These are phyloP conservation scores for Eimeria falciformis DNA, from an alignment of 169 alveolate genomes.

Conservation along the genomic window DNA sequence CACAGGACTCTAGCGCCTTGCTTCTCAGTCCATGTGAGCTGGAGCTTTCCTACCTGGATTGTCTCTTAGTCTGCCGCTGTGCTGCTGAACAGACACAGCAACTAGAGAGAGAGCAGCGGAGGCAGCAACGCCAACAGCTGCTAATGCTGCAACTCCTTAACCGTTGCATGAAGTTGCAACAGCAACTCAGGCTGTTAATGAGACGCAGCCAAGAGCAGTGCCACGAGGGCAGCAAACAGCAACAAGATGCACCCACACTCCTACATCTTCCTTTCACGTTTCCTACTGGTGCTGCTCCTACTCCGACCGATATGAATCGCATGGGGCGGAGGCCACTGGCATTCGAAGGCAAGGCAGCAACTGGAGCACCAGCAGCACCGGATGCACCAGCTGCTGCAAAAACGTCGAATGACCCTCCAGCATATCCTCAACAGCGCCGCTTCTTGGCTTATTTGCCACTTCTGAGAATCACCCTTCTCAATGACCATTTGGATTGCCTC, in stretches of 20 bases:
- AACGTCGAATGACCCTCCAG: not conserved
- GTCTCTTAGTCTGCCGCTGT: slow-evolving; percentile 34
- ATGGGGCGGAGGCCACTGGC: no score
- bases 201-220: not conserved
- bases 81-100: slow-evolving; percentile 64
- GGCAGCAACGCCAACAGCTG: slow-evolving; percentile 5
- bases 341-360: not conserved
- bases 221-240: not conserved
- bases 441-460: slow-evolving; percentile 34
- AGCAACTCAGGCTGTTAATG: not conserved
- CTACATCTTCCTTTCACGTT: not conserved
- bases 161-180: not conserved
- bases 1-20: slow-evolving; percentile 53
- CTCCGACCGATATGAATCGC: no score
- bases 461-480: slow-evolving; percentile 68
- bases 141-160: slow-evolving; percentile 36
- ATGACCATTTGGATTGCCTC: slow-evolving; percentile 55
- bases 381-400: not conserved
- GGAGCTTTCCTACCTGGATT: slow-evolving; percentile 57
- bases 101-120: slow-evolving; percentile 22
- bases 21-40: slow-evolving; percentile 40
- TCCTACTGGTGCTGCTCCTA: not conserved
- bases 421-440: slow-evolving; percentile 48
- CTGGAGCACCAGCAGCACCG: not conserved
- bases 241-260: not conserved